Base-by-base conservation (phyloP, 768 basidiomycete genomes). In the Fomitopsis serialis region DNA sequence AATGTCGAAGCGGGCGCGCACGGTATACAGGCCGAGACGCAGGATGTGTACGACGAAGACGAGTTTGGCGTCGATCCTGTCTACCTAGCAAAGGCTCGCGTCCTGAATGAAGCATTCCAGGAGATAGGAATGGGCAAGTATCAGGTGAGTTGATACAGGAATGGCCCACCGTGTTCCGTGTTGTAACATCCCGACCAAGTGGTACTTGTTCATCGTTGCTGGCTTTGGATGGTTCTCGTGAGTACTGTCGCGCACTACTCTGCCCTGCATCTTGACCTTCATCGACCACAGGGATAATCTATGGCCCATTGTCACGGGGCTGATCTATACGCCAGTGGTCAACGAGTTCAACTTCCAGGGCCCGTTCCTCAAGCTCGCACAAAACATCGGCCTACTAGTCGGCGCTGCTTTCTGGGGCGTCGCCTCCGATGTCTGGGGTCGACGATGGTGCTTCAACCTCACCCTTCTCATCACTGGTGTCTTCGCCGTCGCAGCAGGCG, bases 151-250 rank as follows among this genome's bases (percentile, higher is more conserved):
- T 8, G 46, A 43, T 29, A 3, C 3, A 9, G 5, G 6, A 32
- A 11, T 40, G 6, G 43, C 45, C 42, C 36, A 42, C 34, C 24
- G 15, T 19, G 24, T 11, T 3, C 12, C 11, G 12, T 42, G 5
- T 13, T 4, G 13, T 22, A 23, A 22, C 11, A 13, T 15, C 19
- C 35, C 36, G 22, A 24, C n/a, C 23, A 17, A 86, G 84, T 84
- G 80, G 72, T 68, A 72, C 54, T 64, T 88, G 44, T 87, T 88
- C 65, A 27, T 82, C 54, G 79, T 86, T 25, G 75, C 84, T 9
- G 86, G 85, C 1, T 87, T 89, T 67, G 86, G 86, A 36, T 88
- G 85, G 85, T 74, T 87, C 54, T 82, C 83, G 84, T 86, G 62
- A 68, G 83, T 73, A 5, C 47, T 15, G 25, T 10, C 36, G 42